Percentiles rank a stretch among this genome's conserved stretches.
Conservation (phyloP, 1,139 yeast species). For the Nakaseomyces nivariensis region DNA sequence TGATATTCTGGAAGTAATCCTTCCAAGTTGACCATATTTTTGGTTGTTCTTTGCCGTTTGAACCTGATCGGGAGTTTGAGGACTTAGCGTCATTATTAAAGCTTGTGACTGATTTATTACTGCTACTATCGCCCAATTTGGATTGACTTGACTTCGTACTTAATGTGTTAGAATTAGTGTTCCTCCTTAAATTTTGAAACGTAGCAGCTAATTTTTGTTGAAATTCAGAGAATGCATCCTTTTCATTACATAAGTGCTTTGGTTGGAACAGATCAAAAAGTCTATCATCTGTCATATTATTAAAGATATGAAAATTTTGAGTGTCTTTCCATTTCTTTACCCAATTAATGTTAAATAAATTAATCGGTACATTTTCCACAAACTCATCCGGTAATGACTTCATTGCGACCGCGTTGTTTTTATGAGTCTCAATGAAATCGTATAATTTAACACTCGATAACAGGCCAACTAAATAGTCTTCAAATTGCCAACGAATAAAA, state of each 20-base stretch:
- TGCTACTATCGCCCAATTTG: neutral
- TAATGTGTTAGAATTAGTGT: neutral
- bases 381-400: slow-evolving; percentile 19
- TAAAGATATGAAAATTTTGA: slow-evolving; percentile 61
- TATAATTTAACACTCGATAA: slow-evolving; percentile 63
- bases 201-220: slow-evolving; percentile 27
- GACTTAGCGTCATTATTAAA: neutral
- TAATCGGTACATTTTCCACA: slow-evolving; percentile 34
- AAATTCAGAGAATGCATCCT: slow-evolving; percentile 26
- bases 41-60: slow-evolving; percentile 2
- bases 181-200: slow-evolving; percentile 23
- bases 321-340: slow-evolving; percentile 57
- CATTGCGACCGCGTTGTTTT: slow-evolving; percentile 28
- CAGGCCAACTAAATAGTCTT: slow-evolving; percentile 74
- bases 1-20: slow-evolving; percentile 10
- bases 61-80: neutral
- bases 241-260: slow-evolving; percentile 41
- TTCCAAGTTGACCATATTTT: slow-evolving; percentile 11
- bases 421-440: slow-evolving; percentile 40
- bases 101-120: neutral
- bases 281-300: slow-evolving; percentile 71
- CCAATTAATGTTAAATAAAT: slow-evolving; percentile 46
- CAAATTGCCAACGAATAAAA: slow-evolving; percentile 77
- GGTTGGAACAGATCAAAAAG: slow-evolving; percentile 83
- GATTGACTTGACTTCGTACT: slow-evolving; percentile 7